Evolutionary conservation across 169 alveolate genomes (phyloP).

Genomic region (Cyclospora cayetanensis): DNA sequence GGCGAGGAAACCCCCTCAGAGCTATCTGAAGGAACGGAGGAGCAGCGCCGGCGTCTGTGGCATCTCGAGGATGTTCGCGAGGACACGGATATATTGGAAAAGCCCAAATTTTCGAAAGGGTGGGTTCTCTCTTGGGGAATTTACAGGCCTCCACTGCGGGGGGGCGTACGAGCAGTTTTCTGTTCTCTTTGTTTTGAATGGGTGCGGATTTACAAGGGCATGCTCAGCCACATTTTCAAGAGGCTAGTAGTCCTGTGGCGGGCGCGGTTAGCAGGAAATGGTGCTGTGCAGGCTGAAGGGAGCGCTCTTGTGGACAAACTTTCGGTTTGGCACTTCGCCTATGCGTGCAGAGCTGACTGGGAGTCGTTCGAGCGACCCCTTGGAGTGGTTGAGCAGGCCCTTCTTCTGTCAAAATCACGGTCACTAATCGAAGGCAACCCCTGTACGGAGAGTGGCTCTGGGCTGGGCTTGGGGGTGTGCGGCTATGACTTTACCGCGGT

Average conservation of each 20-base stretch:
- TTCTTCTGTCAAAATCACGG: conserved; percentile 51
- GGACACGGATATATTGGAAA: conserved; percentile 67
- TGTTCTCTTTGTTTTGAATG: no score
- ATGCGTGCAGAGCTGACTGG: background rate
- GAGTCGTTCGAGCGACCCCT: conserved; percentile 65
- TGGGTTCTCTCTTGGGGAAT: background rate
- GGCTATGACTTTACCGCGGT: background rate
- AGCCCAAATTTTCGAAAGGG: conserved; percentile 7
- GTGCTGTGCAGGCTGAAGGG: no score
- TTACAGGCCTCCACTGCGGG: no score
- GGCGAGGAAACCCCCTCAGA: background rate
- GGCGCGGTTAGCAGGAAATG: no score
- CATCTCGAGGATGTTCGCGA: conserved; percentile 58
- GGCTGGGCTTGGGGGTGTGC: background rate
- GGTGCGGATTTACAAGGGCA: no score
- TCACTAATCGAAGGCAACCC: conserved; percentile 48
- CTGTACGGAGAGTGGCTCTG: no score
- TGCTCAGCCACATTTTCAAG: no score
- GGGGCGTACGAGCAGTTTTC: background rate
- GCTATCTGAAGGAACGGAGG: background rate
- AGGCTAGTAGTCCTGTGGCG: no score
- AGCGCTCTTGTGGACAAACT: background rate
- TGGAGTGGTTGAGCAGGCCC: conserved; percentile 67
- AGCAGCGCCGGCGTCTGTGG: conserved; percentile 31
- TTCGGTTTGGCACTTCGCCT: background rate